Percentiles rank a stretch among this genome's conserved stretches.
Evolutionary conservation across 768 basidiomycete genomes (phyloP).

Genomic region (Suillus alpinus): DNA sequence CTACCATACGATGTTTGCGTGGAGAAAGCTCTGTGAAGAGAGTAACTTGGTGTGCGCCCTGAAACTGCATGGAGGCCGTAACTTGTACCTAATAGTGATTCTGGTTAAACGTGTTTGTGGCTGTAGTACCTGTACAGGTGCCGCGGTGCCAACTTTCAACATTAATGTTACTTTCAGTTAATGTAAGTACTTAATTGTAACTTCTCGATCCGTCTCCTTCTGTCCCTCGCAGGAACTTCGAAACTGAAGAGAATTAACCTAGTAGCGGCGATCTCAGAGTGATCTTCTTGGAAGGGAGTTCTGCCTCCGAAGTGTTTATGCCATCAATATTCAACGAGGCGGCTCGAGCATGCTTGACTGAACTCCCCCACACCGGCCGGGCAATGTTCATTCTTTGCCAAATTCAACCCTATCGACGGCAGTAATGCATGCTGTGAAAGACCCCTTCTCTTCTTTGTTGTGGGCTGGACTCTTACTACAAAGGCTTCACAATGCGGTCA

Average conservation of each 20-base stretch:
- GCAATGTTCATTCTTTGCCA: conserved; percentile 12
- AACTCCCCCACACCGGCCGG: conserved; percentile 5
- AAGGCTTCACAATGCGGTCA: conserved; percentile 22
- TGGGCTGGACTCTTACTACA: conserved; percentile 21
- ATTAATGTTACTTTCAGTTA: not conserved
- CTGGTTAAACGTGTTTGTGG: conserved; percentile 3
- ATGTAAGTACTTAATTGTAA: conserved; percentile 2
- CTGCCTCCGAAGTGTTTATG: conserved; percentile 11
- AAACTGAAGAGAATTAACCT: conserved; percentile 21
- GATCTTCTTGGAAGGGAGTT: conserved; percentile 19
- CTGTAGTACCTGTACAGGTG: not conserved
- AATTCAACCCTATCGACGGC: conserved; percentile 12
- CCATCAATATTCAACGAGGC: conserved; percentile 15
- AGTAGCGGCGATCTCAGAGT: conserved; percentile 28
- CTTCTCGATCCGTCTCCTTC: conserved; percentile 6
- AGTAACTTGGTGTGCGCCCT: conserved; percentile 3
- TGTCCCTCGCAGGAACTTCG: conserved; percentile 9
- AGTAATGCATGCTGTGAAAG: conserved; percentile 9
- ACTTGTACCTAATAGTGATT: conserved; percentile 2
- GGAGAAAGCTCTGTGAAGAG: not conserved
- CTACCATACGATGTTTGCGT: conserved; percentile 5
- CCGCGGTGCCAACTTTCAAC: conserved; percentile 1
- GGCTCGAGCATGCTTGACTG: not conserved
- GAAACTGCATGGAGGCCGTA: conserved; percentile 4
- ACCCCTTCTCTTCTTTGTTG: conserved; percentile 25